These are phyloP conservation scores for Panicum virgatum DNA, from an alignment of 202 grass and related monocot species.

Conservation along the genomic window DNA sequence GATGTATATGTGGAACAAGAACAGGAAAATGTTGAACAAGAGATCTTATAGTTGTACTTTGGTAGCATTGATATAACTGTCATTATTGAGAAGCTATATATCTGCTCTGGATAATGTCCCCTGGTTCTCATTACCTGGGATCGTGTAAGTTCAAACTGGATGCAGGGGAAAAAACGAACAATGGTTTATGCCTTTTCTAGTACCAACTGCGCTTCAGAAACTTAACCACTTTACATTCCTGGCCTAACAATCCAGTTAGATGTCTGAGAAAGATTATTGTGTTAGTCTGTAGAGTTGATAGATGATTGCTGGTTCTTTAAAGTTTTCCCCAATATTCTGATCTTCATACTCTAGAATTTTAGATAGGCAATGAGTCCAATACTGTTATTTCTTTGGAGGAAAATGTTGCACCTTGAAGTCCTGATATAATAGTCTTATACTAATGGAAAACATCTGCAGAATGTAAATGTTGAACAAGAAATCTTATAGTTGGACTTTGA, in stretches of 20 bases:
- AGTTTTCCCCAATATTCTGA: not conserved
- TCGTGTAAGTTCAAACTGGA: not conserved
- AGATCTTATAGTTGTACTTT: too few species aligned
- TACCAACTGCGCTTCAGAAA: not conserved
- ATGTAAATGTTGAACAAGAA: not conserved
- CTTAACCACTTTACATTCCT: not conserved
- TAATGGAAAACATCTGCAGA: not conserved
- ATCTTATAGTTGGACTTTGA: too few species aligned
- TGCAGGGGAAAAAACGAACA: not conserved
- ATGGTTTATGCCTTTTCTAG: not conserved
- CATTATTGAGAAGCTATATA: not conserved
- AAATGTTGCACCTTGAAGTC: not conserved
- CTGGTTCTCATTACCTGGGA: not conserved
- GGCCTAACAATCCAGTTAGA: not conserved
- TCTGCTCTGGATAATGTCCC: not conserved
- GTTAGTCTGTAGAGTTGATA: not conserved
- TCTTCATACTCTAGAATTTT: not conserved
- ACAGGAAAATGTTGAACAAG: not conserved
- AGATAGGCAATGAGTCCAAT: not conserved
- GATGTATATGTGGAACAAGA: not conserved
- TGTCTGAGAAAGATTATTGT: not conserved
- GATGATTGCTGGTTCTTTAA: not conserved
- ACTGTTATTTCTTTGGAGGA: not conserved
- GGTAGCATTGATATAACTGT: not conserved
- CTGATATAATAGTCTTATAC: not conserved